phyloP scores from a whole-genome alignment of 345 rosid genomes.

The Dipteronia dyeriana region DNA sequence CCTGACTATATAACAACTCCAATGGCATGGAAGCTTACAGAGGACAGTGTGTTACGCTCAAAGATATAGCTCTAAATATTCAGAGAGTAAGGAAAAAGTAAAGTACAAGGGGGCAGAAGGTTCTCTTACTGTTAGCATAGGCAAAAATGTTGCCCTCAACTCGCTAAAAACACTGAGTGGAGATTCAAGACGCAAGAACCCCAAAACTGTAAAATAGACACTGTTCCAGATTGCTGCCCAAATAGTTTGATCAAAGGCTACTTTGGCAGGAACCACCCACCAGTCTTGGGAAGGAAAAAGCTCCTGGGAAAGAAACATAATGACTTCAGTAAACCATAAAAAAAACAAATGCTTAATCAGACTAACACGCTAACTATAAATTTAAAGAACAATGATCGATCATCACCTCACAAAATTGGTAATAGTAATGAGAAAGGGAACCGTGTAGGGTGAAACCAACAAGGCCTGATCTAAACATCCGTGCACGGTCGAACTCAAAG shows the following conservation, averaged over 20 bases:
- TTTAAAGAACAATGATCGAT: slow-evolving; percentile 11
- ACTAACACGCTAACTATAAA: not conserved
- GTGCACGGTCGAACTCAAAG: slow-evolving; percentile 80
- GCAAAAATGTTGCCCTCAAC: slow-evolving; percentile 74
- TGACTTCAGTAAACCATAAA: not conserved
- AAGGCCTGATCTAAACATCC: slow-evolving; percentile 88
- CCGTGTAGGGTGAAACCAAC: slow-evolving; percentile 96
- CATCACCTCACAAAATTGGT: slow-evolving; percentile 84
- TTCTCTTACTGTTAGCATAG: slow-evolving; percentile 79
- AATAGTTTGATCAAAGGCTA: slow-evolving; percentile 82
- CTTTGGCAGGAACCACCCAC: slow-evolving; percentile 99
- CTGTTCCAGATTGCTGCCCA: slow-evolving; percentile 97
- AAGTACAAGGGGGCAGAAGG: slow-evolving; percentile 2
- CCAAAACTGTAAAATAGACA: slow-evolving; percentile 69
- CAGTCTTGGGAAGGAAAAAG: slow-evolving; percentile 88
- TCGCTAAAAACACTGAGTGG: slow-evolving; percentile 66
- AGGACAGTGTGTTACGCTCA: not conserved
- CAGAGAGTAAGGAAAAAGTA: slow-evolving; percentile 1
- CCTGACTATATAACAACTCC: not conserved
- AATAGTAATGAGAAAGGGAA: slow-evolving; percentile 87
- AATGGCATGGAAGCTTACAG: not conserved
- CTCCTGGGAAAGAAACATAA: slow-evolving; percentile 34
- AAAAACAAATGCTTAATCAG: not conserved
- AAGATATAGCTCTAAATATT: slow-evolving; percentile 1
- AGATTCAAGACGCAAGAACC: slow-evolving; percentile 80